Evolutionary conservation across 1,284 basidiomycete species (phyloP).

Genomic region (Cutaneotrichosporon sp.): DNA sequence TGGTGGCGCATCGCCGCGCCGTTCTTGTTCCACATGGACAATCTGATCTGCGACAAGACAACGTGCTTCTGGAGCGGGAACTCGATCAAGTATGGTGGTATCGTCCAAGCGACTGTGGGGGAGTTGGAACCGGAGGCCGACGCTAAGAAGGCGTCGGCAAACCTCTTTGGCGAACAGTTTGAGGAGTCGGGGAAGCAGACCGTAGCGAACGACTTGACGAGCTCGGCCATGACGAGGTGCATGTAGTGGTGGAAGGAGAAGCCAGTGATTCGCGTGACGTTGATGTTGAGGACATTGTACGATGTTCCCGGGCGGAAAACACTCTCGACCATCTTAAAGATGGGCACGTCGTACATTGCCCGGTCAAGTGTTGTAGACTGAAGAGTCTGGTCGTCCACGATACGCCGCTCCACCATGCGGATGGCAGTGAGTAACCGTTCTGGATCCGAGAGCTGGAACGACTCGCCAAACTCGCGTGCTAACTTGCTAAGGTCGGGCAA

Average conservation of each 20-base stretch:
- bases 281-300: slow-evolving; percentile 63
- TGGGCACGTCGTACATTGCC: slow-evolving; percentile 62
- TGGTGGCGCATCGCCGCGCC: slow-evolving; percentile 94
- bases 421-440: slow-evolving; percentile 69
- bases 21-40: slow-evolving; percentile 96
- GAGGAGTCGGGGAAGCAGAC: slow-evolving; percentile 18
- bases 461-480: slow-evolving; percentile 82
- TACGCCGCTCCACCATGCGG: slow-evolving; percentile 67
- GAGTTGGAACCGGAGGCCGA: neutral
- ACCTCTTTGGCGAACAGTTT: neutral
- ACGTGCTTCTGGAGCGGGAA: slow-evolving; percentile 69
- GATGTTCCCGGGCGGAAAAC: slow-evolving; percentile 29
- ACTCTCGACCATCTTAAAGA: slow-evolving; percentile 58
- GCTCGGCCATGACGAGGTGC: slow-evolving; percentile 87
- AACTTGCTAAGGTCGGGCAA: slow-evolving; percentile 82
- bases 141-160: neutral
- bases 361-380: slow-evolving; percentile 59
- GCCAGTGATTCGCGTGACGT: slow-evolving; percentile 59
- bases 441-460: slow-evolving; percentile 59
- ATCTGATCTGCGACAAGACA: slow-evolving; percentile 85
- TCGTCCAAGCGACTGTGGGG: neutral
- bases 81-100: slow-evolving; percentile 64
- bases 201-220: slow-evolving; percentile 62
- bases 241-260: slow-evolving; percentile 82
- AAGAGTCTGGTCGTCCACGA: slow-evolving; percentile 61